Conservation (phyloP, 495 filamentous ascomycete genomes). For the Pyrenopolyporus hunteri region DNA sequence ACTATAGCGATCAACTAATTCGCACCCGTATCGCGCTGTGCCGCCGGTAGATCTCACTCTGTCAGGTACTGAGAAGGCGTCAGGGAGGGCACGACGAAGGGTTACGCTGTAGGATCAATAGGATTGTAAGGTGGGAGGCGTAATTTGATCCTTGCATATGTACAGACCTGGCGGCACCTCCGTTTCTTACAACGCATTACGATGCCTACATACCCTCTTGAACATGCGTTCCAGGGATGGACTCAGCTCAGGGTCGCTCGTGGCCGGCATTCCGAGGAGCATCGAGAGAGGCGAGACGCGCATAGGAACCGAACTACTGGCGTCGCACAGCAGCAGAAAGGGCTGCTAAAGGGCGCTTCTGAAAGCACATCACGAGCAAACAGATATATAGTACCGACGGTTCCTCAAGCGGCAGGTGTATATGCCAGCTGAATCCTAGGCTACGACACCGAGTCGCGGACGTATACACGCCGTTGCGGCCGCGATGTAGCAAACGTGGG, state of each 20-base stretch:
- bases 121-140: slow-evolving; percentile 28
- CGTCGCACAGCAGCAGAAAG: slow-evolving; percentile 7
- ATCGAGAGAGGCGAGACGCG: slow-evolving; percentile 12
- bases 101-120: slow-evolving; percentile 35
- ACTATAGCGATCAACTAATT: neutral
- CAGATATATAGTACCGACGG: neutral
- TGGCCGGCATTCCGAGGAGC: slow-evolving; percentile 11
- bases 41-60: slow-evolving; percentile 20
- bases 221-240: slow-evolving; percentile 2
- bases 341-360: neutral
- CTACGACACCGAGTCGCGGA: slow-evolving; percentile 6
- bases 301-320: slow-evolving; percentile 21
- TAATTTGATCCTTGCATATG: slow-evolving; percentile 33
- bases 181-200: slow-evolving; percentile 9
- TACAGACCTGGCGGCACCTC: slow-evolving; percentile 1
- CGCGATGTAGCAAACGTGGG: slow-evolving; percentile 23
- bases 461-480: slow-evolving; percentile 12
- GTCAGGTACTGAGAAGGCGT: slow-evolving; percentile 21
- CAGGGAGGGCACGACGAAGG: slow-evolving; percentile 20
- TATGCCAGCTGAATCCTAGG: slow-evolving; percentile 24
- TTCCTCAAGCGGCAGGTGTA: slow-evolving; percentile 33
- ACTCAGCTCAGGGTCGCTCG: neutral
- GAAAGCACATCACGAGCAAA: slow-evolving; percentile 26
- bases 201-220: neutral
- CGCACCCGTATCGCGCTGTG: slow-evolving; percentile 1